phyloP scores from a whole-genome alignment of 352 stramenopile species.

The Phytophthora pseudosyringae region DNA sequence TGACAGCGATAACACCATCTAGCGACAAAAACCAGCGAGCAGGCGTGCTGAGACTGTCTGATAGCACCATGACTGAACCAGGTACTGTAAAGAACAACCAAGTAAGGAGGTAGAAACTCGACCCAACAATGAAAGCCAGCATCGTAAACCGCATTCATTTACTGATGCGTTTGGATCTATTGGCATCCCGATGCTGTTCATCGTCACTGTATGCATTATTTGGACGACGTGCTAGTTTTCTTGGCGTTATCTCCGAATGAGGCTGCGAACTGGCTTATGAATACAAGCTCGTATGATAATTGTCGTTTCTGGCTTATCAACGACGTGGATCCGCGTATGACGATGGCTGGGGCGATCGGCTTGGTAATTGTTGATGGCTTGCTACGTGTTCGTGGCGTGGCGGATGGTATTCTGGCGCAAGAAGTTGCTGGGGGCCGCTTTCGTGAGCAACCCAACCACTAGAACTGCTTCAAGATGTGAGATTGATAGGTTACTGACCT shows the following conservation, averaged over 20 bases:
- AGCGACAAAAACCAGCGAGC: too few species aligned
- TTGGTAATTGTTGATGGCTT: constrained; percentile 14
- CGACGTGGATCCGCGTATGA: constrained; percentile 12
- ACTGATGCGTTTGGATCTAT: neutral
- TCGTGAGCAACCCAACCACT: constrained; percentile 1
- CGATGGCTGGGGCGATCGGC: neutral
- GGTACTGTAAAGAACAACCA: too few species aligned
- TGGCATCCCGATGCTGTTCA: constrained; percentile 22
- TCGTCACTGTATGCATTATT: constrained; percentile 13
- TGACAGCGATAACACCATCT: too few species aligned
- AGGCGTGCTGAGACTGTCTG: too few species aligned
- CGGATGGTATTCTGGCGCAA: constrained; percentile 34
- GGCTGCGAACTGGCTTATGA: constrained; percentile 35
- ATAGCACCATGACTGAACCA: too few species aligned
- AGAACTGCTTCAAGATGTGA: neutral
- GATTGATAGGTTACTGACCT: neutral
- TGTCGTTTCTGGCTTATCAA: constrained; percentile 30
- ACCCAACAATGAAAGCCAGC: too few species aligned
- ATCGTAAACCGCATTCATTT: neutral
- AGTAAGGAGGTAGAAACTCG: too few species aligned
- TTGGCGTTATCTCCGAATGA: constrained; percentile 22
- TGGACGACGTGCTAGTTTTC: constrained; percentile 31
- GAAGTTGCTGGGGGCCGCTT: constrained; percentile 18
- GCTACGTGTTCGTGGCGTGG: constrained; percentile 22
- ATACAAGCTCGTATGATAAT: constrained; percentile 30